A percentile compares a stretch with the other conserved stretches of the same genome.
phyloP scores from a whole-genome alignment of 495 filamentous ascomycete species.

The Tetracladium marchalianum region DNA sequence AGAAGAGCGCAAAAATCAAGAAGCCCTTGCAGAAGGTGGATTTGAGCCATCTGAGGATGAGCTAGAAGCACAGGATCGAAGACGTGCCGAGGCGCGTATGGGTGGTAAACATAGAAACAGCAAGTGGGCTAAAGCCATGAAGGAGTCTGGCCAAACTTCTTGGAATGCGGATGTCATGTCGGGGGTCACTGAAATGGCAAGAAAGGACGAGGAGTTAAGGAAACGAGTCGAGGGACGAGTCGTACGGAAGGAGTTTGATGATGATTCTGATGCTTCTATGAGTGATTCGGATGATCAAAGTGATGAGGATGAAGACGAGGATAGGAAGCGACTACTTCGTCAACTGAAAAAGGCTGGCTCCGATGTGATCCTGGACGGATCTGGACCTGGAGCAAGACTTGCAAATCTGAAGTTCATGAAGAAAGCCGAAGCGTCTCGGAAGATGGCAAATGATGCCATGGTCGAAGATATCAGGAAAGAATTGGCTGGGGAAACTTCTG shows the following conservation, averaged over 20 bases:
- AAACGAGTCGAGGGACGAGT: slow-evolving; percentile 74
- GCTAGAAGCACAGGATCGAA: slow-evolving; percentile 64
- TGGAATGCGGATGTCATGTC: slow-evolving; percentile 79
- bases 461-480: slow-evolving; percentile 67
- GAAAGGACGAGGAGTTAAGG: slow-evolving; percentile 75
- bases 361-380: slow-evolving; percentile 29
- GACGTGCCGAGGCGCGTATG: slow-evolving; percentile 81
- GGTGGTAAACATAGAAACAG: slow-evolving; percentile 80
- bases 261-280: slow-evolving; percentile 45
- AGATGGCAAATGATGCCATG: slow-evolving; percentile 70
- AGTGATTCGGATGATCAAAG: slow-evolving; percentile 41
- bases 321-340: slow-evolving; percentile 45
- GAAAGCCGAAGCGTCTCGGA: slow-evolving; percentile 67
- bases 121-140: slow-evolving; percentile 88
- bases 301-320: slow-evolving; percentile 36
- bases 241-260: slow-evolving; percentile 37
- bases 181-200: slow-evolving; percentile 72
- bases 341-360: slow-evolving; percentile 41
- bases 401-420: slow-evolving; percentile 86
- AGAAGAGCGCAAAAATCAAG: slow-evolving; percentile 58
- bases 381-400: slow-evolving; percentile 38
- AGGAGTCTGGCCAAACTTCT: slow-evolving; percentile 62
- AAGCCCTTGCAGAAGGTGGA: slow-evolving; percentile 57
- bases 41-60: slow-evolving; percentile 66
- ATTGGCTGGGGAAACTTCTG: slow-evolving; percentile 46